Base-by-base conservation (phyloP, 768 basidiomycete species). In the Pleurotus ostreatus region DNA sequence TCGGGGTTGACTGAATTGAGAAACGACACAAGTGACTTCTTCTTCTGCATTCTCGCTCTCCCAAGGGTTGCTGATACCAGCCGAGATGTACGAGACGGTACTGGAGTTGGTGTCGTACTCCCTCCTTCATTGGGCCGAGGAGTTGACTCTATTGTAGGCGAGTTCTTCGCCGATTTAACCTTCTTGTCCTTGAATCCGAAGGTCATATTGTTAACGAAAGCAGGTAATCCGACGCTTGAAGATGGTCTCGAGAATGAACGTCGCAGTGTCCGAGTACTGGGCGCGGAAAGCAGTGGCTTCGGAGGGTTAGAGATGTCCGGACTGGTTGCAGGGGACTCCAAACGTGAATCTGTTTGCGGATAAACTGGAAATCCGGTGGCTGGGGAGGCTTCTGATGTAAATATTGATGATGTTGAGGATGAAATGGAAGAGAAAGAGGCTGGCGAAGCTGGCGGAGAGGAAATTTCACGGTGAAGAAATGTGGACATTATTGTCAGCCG, bases 21-120 rank as follows among this genome's bases (percentile, higher is more conserved):
- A 48, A 76, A 65, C 23, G 75, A 69, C 13, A 67, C 64, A 48
- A 75, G 63, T 11, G 77, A 76, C 46, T 69, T 67, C 61, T 75
- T 76, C 59, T 70, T 72, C 66, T 68, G 54, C 18, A 45, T 20
- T 39, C 74, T 51, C 73, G 41, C 54, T 26, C 54, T 46, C 12
- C 54, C 43, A 23, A 45, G 23, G 15, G 41, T 55, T 13, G 54
- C 41, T 26, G 54, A 44, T 25, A 55, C 41, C 41, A 55, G 23
- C 43, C 43, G 45, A 30, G 34, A 26, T 20, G 43, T 46, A 18
- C 43, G 54, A 15, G 54, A 55, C 25, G 54, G 37, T 25, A 11
- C 18, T 15, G 54, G 16, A 3, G 41, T 20, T 26, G 26, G 20
- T 22, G 8, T 26, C 43, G 44, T n/a, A 38, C 46, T 43, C 13